Percentiles rank a stretch among this genome's conserved stretches.
These are phyloP conservation scores for Phytophthora gonapodyides DNA, from an alignment of 352 stramenopile genomes.

Conservation along the genomic window DNA sequence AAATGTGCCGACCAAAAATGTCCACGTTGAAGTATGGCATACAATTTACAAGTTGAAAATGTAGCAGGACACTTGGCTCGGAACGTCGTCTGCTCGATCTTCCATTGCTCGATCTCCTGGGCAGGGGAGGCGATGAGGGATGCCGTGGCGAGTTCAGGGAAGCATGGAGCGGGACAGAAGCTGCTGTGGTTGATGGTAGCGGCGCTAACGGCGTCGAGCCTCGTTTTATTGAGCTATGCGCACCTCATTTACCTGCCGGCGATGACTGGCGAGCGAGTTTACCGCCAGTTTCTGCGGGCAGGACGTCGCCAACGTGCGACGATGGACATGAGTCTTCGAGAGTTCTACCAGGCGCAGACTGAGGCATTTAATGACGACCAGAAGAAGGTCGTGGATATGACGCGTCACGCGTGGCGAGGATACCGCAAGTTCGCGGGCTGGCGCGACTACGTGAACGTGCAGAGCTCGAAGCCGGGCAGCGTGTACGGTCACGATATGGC, in stretches of 20 bases:
- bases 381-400: slow-evolving; percentile 52
- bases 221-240: slow-evolving; percentile 20
- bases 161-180: slow-evolving; percentile 14
- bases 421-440: slow-evolving; percentile 50
- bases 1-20: slow-evolving; percentile 2
- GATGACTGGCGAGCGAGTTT: slow-evolving; percentile 5
- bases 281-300: slow-evolving; percentile 24
- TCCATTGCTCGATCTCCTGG: slow-evolving; percentile 9
- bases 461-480: slow-evolving; percentile 20
- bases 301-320: not conserved
- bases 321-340: slow-evolving; percentile 23
- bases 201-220: slow-evolving; percentile 13
- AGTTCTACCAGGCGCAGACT: slow-evolving; percentile 29
- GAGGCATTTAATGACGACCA: slow-evolving; percentile 46
- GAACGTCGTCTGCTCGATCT: slow-evolving; percentile 15
- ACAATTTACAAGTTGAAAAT: not conserved
- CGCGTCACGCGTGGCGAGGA: slow-evolving; percentile 55
- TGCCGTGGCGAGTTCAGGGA: not conserved
- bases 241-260: slow-evolving; percentile 30
- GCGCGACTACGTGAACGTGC: slow-evolving; percentile 46
- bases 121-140: slow-evolving; percentile 11
- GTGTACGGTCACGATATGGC: slow-evolving; percentile 67
- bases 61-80: not conserved
- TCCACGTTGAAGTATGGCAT: slow-evolving; percentile 6
- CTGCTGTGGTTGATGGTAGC: slow-evolving; percentile 24